Evolutionary conservation across 2,329 filamentous ascomycete genomes (phyloP), one percentile per base, ranked within the genome.

Genomic region (Colletotrichum musicola): DNA sequence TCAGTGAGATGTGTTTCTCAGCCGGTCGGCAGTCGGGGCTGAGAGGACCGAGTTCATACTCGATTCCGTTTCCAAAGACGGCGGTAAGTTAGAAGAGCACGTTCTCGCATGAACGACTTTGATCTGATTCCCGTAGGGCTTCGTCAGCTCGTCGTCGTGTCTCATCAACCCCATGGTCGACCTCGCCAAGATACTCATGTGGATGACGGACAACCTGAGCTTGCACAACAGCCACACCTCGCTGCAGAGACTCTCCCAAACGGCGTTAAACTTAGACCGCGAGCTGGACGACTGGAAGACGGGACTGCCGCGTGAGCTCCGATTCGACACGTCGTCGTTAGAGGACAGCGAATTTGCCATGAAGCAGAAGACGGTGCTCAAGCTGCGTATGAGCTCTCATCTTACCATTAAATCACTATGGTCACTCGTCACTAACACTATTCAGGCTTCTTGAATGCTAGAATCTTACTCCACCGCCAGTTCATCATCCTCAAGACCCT

Each of bases 141-240:
- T 67, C 12, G 55, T 64, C 13, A 69, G 60, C 44, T 69, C 67
- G 5, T 60, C 67, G 0, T 62, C 55, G 6, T 67, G 64, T 7
- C 58, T 69, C 4, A 68, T 69, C 47, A 69, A 69, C 18, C 64
- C 57, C 7, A 69, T 69, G 63, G 67, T 69, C n/a, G 63, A 69
- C 1, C 18, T 69, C 5, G 57, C 67, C 57, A 69, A 67, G 58
- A 69, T 69, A 4, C 53, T 69, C 6, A 69, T 69, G 57, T 67
- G 63, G 63, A 69, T 69, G 66, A 69, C 66, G 49, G 66, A 69
- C 56, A 69, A 69, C 42, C 18, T 65, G 2, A 65, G 62, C 18
- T 30, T 66, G 0, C 66, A 69, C 25, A 65, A 51, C n/a, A 69
- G 55, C 50, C 66, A 69, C 44, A 61, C 49, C 6, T 65, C 66